phyloP scores from a whole-genome alignment of 164 flowering plant genomes.

The Vitis cinerea region DNA sequence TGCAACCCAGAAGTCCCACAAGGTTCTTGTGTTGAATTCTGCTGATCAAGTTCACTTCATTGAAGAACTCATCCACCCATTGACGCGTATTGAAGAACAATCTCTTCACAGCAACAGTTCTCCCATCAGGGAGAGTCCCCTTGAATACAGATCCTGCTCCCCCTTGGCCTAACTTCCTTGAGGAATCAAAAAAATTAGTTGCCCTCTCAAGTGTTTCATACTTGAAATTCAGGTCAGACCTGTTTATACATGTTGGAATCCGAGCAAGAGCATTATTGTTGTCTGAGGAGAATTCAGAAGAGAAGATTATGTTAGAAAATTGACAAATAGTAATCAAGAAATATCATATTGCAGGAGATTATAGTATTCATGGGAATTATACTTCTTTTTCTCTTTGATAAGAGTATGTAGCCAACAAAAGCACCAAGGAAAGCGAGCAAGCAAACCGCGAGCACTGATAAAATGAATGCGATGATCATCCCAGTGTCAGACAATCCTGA shows the following conservation, averaged over 20 bases:
- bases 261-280: background rate
- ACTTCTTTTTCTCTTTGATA: constrained; percentile 23
- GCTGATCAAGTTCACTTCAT: constrained; percentile 54
- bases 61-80: constrained; percentile 59
- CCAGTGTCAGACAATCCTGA: background rate
- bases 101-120: constrained; percentile 47
- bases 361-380: background rate
- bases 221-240: constrained; percentile 21
- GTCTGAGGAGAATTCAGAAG: background rate
- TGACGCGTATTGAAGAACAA: constrained; percentile 44
- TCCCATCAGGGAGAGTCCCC: constrained; percentile 51
- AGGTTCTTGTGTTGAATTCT: constrained; percentile 53
- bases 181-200: constrained; percentile 21
- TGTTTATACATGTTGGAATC: constrained; percentile 2
- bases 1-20: constrained; percentile 52
- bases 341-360: background rate
- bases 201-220: constrained; percentile 36
- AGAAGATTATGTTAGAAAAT: background rate
- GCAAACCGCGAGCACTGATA: background rate
- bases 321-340: background rate
- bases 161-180: constrained; percentile 37
- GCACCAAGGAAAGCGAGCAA: constrained; percentile 17
- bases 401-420: constrained; percentile 11
- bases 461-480: background rate
- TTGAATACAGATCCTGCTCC: constrained; percentile 41